Conservation (phyloP, 2,329 filamentous ascomycete genomes). For the Aureobasidium vineae region DNA sequence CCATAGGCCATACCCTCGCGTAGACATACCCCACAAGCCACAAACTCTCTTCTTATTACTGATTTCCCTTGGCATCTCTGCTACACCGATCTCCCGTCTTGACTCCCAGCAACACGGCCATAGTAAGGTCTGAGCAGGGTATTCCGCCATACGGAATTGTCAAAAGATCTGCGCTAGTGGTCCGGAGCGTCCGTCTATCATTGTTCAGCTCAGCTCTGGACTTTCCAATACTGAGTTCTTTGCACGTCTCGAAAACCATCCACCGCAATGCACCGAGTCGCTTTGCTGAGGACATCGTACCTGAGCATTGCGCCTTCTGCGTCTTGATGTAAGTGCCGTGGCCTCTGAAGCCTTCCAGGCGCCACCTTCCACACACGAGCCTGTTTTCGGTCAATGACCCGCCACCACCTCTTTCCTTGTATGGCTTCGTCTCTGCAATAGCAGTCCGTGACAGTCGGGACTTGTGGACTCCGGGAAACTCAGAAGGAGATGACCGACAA, state of each 20-base stretch:
- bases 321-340: constrained; percentile 5
- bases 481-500: constrained; percentile 6
- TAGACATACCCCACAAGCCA: constrained; percentile 8
- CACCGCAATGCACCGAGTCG: background rate
- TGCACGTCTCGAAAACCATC: background rate
- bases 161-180: background rate
- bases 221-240: background rate
- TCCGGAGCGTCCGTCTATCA: constrained; percentile 11
- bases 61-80: constrained; percentile 2
- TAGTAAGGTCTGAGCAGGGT: background rate
- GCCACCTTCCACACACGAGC: constrained; percentile 2
- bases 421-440: background rate
- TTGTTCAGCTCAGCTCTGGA: constrained; percentile 22
- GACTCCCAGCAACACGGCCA: constrained; percentile 5
- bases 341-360: background rate
- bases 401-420: constrained; percentile 16
- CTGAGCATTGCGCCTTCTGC: background rate
- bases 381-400: constrained; percentile 1
- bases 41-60: constrained; percentile 11
- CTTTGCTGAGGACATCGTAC: background rate
- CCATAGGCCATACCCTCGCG: background rate
- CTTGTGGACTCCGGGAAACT: background rate
- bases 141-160: background rate
- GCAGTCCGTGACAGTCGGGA: background rate
- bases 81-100: constrained; percentile 8